Evolutionary conservation across 164 flowering plant species (phyloP).

Genomic region (Nymphaea thermarum): DNA sequence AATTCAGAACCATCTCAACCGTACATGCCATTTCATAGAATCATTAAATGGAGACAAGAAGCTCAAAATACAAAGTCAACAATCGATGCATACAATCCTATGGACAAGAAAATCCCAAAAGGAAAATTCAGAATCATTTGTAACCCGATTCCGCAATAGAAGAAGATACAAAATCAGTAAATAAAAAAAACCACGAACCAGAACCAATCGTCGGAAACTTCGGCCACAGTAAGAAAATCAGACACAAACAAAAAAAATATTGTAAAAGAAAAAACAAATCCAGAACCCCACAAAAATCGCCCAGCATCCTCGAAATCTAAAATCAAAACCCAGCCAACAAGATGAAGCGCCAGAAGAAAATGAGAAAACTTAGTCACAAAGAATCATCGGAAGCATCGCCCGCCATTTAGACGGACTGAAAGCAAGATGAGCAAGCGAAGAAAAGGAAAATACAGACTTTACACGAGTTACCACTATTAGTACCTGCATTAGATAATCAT

Average conservation of each 20-base stretch:
- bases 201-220: background rate
- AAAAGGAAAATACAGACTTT: background rate
- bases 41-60: background rate
- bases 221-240: background rate
- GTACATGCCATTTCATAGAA: background rate
- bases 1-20: background rate
- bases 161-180: background rate
- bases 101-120: background rate
- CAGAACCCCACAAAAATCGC: background rate
- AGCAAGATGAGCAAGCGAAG: background rate
- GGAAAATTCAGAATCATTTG: background rate
- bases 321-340: background rate
- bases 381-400: background rate
- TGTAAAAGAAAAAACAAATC: background rate
- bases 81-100: background rate
- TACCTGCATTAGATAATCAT: background rate
- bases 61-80: background rate
- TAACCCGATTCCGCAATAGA: background rate
- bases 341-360: background rate
- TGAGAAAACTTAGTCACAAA: background rate
- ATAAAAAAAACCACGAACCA: background rate
- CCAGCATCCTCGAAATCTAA: background rate
- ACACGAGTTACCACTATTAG: background rate
- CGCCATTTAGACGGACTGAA: background rate
- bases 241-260: background rate